Conservation (phyloP, 495 filamentous ascomycete genomes). For the Aspergillus sclerotiicarbonarius region DNA sequence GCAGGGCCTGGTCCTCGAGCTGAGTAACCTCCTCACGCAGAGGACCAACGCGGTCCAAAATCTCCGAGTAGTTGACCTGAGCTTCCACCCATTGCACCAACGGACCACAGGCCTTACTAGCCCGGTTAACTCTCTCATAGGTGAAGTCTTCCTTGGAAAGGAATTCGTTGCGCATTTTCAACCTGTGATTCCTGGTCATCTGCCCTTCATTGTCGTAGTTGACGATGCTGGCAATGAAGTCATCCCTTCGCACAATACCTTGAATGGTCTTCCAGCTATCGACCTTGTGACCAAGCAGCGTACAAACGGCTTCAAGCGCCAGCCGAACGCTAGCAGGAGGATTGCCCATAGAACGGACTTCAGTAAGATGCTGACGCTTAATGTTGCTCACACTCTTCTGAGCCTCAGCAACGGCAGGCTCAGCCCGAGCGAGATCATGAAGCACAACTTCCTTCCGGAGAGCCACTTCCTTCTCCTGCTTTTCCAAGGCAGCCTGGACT, state of each 20-base stretch:
- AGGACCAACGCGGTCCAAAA: conserved; percentile 91
- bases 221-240: conserved; percentile 97
- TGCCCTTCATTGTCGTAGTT: conserved; percentile 94
- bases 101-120: conserved; percentile 94
- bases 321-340: conserved; percentile 88
- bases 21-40: conserved; percentile 84
- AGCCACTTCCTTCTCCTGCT: conserved; percentile 86
- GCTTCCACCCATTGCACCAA: conserved; percentile 97
- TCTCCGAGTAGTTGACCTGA: conserved; percentile 96
- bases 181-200: conserved; percentile 79
- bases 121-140: conserved; percentile 90
- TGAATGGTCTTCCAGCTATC: conserved; percentile 88
- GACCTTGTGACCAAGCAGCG: conserved; percentile 85
- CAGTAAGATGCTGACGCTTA: conserved; percentile 92
- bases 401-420: conserved; percentile 89
- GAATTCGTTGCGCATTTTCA: conserved; percentile 91
- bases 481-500: conserved; percentile 81
- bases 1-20: conserved; percentile 82
- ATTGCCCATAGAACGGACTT: conserved; percentile 94
- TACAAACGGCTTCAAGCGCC: conserved; percentile 92
- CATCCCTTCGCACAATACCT: conserved; percentile 81
- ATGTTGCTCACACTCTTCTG: conserved; percentile 96
- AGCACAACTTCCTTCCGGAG: conserved; percentile 79
- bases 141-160: conserved; percentile 92
- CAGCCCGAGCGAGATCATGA: conserved; percentile 82